Percentiles rank a stretch among this genome's conserved stretches.
Evolutionary conservation across 495 filamentous ascomycete genomes (phyloP).

Genomic region (Penicillium turbatum): DNA sequence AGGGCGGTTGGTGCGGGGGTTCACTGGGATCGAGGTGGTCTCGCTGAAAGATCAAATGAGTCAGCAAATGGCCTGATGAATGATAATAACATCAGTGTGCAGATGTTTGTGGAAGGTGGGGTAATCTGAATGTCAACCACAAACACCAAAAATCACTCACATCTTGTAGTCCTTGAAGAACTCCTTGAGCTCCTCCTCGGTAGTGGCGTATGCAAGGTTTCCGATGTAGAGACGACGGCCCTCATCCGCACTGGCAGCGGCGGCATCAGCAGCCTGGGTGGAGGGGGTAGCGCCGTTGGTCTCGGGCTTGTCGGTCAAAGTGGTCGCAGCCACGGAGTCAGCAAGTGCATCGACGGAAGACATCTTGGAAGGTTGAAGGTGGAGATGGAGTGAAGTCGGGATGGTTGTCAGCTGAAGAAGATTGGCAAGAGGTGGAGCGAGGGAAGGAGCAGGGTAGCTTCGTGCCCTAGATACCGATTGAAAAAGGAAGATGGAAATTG

Average conservation of each 20-base stretch:
- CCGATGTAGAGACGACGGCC: conserved; percentile 99
- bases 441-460: conserved; percentile 73
- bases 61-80: background rate
- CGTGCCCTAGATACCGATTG: conserved; percentile 72
- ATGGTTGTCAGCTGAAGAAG: conserved; percentile 34
- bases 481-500: conserved; percentile 27
- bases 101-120: background rate
- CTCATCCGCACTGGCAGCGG: conserved; percentile 93
- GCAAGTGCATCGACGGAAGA: conserved; percentile 53
- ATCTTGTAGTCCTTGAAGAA: conserved; percentile 98
- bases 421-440: conserved; percentile 44
- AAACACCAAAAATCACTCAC: conserved; percentile 59
- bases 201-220: conserved; percentile 99
- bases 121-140: too few relatives aligned
- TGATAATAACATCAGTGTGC: background rate
- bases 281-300: conserved; percentile 79
- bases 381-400: conserved; percentile 30
- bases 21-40: conserved; percentile 96
- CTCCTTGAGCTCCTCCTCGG: conserved; percentile 98
- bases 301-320: conserved; percentile 54
- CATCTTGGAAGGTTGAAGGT: conserved; percentile 44
- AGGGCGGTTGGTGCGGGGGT: conserved; percentile 95
- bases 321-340: conserved; percentile 46
- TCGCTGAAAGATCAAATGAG: conserved; percentile 56
- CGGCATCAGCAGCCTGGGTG: conserved; percentile 71